Evolutionary conservation across 345 rosid genomes (phyloP).

Genomic region (Rhodamnia argentea): DNA sequence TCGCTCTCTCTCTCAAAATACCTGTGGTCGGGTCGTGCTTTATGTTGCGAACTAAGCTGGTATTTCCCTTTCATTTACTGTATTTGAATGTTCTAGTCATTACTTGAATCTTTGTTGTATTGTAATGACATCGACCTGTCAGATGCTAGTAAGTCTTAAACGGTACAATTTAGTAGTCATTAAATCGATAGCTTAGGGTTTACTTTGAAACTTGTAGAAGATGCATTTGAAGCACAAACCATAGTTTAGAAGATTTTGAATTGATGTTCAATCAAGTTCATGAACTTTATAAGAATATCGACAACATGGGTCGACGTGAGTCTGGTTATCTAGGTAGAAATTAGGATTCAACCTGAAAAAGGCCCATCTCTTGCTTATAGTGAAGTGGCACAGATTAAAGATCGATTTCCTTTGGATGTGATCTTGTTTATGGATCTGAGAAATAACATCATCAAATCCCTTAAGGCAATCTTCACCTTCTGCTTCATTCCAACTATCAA

Average conservation of each 20-base stretch:
- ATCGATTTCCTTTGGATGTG: neutral
- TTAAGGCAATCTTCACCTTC: neutral
- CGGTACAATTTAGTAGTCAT: neutral
- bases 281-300: neutral
- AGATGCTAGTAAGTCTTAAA: neutral
- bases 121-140: neutral
- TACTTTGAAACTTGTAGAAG: neutral
- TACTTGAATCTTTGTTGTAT: neutral
- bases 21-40: neutral
- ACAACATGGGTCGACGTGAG: neutral
- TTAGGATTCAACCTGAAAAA: neutral
- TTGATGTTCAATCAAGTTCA: neutral
- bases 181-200: neutral
- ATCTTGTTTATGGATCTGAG: neutral
- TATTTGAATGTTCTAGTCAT: neutral
- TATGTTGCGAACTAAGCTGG: neutral
- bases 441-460: neutral
- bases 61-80: neutral
- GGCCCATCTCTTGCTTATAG: neutral
- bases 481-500: neutral
- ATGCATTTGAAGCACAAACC: neutral
- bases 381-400: neutral
- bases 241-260: neutral
- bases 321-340: neutral
- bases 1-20: neutral